A percentile compares a stretch with the other conserved stretches of the same genome.
phyloP scores from a whole-genome alignment of 306 rosid species.

The Lathyrus sativus region DNA sequence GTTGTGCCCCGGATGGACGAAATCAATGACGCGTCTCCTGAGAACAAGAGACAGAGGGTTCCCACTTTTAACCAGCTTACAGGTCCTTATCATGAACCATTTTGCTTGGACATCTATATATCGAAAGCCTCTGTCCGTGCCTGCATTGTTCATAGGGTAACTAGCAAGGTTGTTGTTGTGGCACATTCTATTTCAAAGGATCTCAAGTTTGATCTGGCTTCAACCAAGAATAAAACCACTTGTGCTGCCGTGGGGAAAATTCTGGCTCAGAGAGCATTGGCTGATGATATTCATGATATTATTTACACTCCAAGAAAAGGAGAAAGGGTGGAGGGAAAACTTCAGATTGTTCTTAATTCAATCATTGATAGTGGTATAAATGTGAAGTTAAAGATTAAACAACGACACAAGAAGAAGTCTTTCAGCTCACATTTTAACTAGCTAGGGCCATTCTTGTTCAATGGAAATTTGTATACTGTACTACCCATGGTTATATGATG shows the following conservation, averaged over 20 bases:
- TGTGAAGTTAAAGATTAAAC: constrained; percentile 82
- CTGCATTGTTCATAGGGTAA: constrained; percentile 59
- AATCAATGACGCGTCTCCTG: constrained; percentile 30
- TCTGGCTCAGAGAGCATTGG: constrained; percentile 85
- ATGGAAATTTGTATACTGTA: background rate
- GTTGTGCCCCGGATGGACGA: constrained; percentile 32
- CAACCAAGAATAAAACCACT: constrained; percentile 68
- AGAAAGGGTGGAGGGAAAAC: constrained; percentile 83
- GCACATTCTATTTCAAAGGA: constrained; percentile 91
- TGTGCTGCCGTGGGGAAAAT: constrained; percentile 86
- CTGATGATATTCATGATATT: constrained; percentile 85
- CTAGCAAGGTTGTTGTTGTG: constrained; percentile 85
- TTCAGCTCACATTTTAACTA: constrained; percentile 33
- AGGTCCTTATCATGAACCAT: constrained; percentile 82
- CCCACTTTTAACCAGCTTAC: constrained; percentile 82
- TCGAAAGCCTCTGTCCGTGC: constrained; percentile 90
- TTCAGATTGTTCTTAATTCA: constrained; percentile 76
- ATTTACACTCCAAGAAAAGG: constrained; percentile 86
- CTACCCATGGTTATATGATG: background rate
- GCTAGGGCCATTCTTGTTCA: constrained; percentile 11
- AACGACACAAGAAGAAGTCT: constrained; percentile 53
- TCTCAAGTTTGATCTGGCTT: constrained; percentile 74
- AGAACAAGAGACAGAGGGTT: constrained; percentile 62
- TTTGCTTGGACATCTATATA: constrained; percentile 84
- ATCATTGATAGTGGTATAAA: constrained; percentile 66